Evolutionary conservation across 1,284 basidiomycete species (phyloP), one percentile per base, ranked within the genome.

Genomic region (Dichomitus squalens): DNA sequence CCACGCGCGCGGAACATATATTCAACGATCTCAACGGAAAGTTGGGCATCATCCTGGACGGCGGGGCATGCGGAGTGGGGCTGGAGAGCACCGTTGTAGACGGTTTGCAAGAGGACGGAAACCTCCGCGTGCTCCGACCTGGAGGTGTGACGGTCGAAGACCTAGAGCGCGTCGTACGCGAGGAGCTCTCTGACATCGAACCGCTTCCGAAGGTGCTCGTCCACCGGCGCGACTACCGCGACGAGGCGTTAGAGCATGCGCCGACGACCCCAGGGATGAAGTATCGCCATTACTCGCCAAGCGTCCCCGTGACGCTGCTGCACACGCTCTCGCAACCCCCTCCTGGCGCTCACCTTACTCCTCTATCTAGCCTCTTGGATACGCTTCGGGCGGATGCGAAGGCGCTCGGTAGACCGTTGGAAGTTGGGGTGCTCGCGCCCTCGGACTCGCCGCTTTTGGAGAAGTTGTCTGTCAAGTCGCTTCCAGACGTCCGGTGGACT

Each of bases 181-280:
- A 80, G 60, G 79, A 80, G 61, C 64, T 66, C 55, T 68, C 72
- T 2, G 74, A 74, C 33, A 66, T 60, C 1, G 36, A 64, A 7
- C 71, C 70, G 27, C 66, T 73, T 16, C 84, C 85, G 14, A 78
- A 73, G 23, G 88, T 94, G 21, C 76, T 93, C 46, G 90, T 94
- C 7, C 87, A 93, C 68, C 77, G 81, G 52, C 83, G 90, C 20
- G 91, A 94, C 71, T 93, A 87, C 67, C 66, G 73, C 33, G 89
- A 91, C 64, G 77, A 82, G 44, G 73, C 72, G 20, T 76, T 91
- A 58, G 89, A 92, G 69, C 77, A 79, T 47, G 84, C 87, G 0
- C 96, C 96, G 1, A 96, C 94, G 1, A 99, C 97, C 0, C 97
- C 97, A 0, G 97, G 97, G n/a, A 98, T 98, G 96, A 99, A 99